Conservation (phyloP, 2,329 filamentous ascomycete genomes). For the Pseudonectria buxi region DNA sequence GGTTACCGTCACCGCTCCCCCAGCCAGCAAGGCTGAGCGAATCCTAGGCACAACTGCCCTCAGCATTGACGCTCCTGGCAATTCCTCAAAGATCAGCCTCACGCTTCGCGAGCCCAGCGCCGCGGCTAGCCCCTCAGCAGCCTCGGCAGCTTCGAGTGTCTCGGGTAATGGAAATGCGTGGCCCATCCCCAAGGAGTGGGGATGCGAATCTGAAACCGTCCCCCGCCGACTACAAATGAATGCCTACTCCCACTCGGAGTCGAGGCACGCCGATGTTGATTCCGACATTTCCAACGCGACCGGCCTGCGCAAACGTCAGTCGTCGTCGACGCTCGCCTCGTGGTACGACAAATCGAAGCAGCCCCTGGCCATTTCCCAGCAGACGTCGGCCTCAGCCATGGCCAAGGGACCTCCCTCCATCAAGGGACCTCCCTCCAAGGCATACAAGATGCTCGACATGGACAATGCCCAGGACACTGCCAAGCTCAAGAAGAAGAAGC, state of each 20-base stretch:
- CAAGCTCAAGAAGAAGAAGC: conserved; percentile 33
- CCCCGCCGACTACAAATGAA: conserved; percentile 15
- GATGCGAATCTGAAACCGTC: conserved; percentile 21
- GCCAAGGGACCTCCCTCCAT: conserved; percentile 45
- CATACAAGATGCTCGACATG: conserved; percentile 40
- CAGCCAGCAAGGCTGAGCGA: conserved; percentile 22
- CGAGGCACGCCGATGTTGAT: conserved; percentile 19
- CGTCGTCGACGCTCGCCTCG: conserved; percentile 48
- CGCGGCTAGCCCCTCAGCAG: neutral
- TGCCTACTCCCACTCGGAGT: conserved; percentile 9
- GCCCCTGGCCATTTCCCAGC: conserved; percentile 51
- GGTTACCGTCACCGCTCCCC: conserved; percentile 20
- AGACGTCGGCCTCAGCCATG: conserved; percentile 53
- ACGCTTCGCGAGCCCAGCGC: conserved; percentile 9
- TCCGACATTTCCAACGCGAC: conserved; percentile 40
- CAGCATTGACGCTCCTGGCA: conserved; percentile 16
- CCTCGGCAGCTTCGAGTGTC: conserved; percentile 2
- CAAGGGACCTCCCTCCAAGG: conserved; percentile 42
- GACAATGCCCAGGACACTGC: conserved; percentile 25
- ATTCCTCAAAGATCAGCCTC: conserved; percentile 16
- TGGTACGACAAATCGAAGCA: conserved; percentile 52
- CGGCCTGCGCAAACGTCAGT: conserved; percentile 40
- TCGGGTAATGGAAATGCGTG: conserved; percentile 5
- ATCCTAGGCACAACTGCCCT: conserved; percentile 20
- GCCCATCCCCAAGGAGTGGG: conserved; percentile 14